Base-by-base conservation (phyloP, 1,284 basidiomycete genomes). In the Apiotrichum gracile region DNA sequence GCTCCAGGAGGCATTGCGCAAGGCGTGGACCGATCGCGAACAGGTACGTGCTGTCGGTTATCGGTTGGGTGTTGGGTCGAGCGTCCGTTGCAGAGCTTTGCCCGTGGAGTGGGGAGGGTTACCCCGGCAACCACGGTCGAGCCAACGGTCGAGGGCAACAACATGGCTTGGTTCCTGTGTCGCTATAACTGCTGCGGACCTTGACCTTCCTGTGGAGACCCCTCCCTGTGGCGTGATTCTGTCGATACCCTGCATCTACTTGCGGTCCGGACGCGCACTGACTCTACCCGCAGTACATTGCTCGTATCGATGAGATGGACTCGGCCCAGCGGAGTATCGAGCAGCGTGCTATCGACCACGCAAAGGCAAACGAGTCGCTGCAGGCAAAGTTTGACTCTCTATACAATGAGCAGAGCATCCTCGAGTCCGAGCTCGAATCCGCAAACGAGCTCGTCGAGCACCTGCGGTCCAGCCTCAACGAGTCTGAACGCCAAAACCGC, bases 341-440 rank as follows among this genome's bases (percentile, higher is more conserved):
- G 8, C 40, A 38, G 3, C 47, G 52, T 14, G 27, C 31, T 22
- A 27, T 31, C 13, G 49, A 52, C 31, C 16, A 38, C 9, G 29
- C 27, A 17, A 57, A n/a, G 38, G 33, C 22, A 25, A 55, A 31
- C 51, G 43, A 41, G 13, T 49, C 40, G 6, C 31, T 69, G 3
- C 63, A 69, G 44, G 41, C 46, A 19, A 59, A 67, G 43, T 55
- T 44, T 4, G 67, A 72, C 13, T 60, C 69, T 1, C 59, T 65
- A 8, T 63, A 64, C 27, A 60, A 64, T 17, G 70, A 71, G 39
- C 68, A 70, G 53, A 66, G 66, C 21, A 39, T 63, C 10, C 63
- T 74, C 27, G 72, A 74, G 46, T 54, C 61, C n/a, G 70, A 72
- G 48, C 52, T 74, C 7, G 64, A 69, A 49, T 64, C 58, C 14